phyloP scores from a whole-genome alignment of 2,329 filamentous ascomycete species.

The Aspergillus carbonarius region DNA sequence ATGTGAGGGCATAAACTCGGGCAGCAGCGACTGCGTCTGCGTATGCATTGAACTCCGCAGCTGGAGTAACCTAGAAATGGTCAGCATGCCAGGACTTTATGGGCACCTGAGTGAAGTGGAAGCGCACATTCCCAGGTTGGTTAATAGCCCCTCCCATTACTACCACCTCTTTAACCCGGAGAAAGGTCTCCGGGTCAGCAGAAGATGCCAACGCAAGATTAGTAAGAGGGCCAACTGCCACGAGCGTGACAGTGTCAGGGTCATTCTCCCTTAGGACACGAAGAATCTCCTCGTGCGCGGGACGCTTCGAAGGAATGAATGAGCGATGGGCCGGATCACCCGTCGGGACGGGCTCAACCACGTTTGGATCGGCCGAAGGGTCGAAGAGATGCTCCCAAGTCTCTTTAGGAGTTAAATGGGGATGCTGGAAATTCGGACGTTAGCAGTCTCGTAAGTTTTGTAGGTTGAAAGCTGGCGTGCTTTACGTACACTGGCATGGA shows the following conservation, averaged over 20 bases:
- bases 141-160: constrained; percentile 92
- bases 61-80: constrained; percentile 59
- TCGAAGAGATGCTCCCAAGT: constrained; percentile 71
- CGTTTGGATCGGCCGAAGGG: constrained; percentile 40
- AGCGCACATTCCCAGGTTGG: constrained; percentile 73
- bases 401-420: constrained; percentile 71
- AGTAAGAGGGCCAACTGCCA: constrained; percentile 88
- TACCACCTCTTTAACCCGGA: constrained; percentile 84
- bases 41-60: constrained; percentile 93
- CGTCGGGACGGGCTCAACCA: constrained; percentile 49
- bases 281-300: constrained; percentile 85
- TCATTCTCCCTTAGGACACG: constrained; percentile 79
- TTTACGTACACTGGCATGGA: constrained; percentile 55
- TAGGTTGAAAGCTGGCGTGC: neutral
- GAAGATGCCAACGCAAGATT: constrained; percentile 87
- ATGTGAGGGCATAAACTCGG: constrained; percentile 74
- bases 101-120: neutral
- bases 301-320: constrained; percentile 73
- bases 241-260: constrained; percentile 79
- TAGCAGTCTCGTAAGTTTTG: neutral
- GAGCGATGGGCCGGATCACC: constrained; percentile 45
- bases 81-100: neutral
- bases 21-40: constrained; percentile 80
- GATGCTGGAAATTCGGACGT: constrained; percentile 53
- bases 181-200: constrained; percentile 83